phyloP scores from a whole-genome alignment of 108 stramenopile genomes.

The Bacterosira constricta region DNA sequence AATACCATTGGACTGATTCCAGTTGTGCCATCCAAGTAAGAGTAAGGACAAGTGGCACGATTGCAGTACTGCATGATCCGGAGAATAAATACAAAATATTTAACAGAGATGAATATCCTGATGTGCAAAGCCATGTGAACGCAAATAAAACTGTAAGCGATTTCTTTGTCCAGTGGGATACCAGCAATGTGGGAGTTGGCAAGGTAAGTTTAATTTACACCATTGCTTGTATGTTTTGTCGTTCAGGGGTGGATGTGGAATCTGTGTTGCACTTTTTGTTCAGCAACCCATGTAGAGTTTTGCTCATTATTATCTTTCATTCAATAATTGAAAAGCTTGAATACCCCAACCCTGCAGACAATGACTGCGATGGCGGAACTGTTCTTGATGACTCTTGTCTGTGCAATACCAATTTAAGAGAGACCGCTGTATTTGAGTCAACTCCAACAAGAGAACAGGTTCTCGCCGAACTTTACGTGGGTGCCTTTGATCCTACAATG shows the following conservation, averaged over 20 bases:
- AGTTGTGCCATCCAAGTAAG: slow-evolving; percentile 54
- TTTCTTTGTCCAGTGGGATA: slow-evolving; percentile 36
- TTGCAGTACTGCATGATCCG: slow-evolving; percentile 59
- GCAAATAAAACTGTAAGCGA: slow-evolving; percentile 16
- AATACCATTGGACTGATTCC: slow-evolving; percentile 52
- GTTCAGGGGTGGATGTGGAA: too few species aligned
- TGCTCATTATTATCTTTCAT: too few species aligned
- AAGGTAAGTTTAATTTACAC: too few species aligned
- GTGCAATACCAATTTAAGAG: slow-evolving; percentile 35
- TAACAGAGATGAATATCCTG: background rate
- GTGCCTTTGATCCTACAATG: slow-evolving; percentile 20
- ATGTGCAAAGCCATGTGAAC: slow-evolving; percentile 22
- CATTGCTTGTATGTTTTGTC: too few species aligned
- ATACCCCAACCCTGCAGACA: slow-evolving; percentile 27
- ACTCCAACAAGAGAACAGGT: slow-evolving; percentile 29
- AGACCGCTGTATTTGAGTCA: slow-evolving; percentile 23
- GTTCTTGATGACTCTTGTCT: slow-evolving; percentile 34
- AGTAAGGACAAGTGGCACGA: slow-evolving; percentile 48
- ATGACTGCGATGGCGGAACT: slow-evolving; percentile 31
- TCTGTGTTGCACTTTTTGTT: too few species aligned
- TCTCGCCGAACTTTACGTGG: slow-evolving; percentile 24
- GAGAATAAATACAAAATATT: background rate
- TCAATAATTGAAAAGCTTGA: too few species aligned
- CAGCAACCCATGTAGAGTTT: too few species aligned
- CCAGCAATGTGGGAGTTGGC: slow-evolving; percentile 14